phyloP scores from a whole-genome alignment of 768 basidiomycete species.

The Sporobolomyces roseus region DNA sequence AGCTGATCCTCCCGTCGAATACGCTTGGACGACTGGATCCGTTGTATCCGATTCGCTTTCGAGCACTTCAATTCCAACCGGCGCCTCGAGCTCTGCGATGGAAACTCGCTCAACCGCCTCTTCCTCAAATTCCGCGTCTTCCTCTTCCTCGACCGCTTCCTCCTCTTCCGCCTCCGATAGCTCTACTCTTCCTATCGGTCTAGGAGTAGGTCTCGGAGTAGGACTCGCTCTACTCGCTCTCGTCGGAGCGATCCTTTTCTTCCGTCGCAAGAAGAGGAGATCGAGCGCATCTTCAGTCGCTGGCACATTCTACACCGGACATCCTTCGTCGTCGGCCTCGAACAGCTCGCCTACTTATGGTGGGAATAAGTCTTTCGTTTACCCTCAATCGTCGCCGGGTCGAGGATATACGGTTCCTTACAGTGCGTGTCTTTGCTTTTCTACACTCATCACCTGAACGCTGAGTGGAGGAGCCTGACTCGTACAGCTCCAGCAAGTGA shows the following conservation, averaged over 20 bases:
- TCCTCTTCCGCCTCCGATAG: not conserved
- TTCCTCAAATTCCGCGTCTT: not conserved
- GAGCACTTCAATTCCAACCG: too few species aligned
- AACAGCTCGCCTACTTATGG: not conserved
- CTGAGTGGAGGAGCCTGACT: not conserved
- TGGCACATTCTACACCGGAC: too few species aligned
- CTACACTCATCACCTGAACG: not conserved
- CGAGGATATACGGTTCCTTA: too few species aligned
- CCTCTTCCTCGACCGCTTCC: not conserved
- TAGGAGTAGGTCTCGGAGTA: slow-evolving; percentile 25
- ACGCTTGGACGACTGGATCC: too few species aligned
- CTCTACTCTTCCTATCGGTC: slow-evolving; percentile 2
- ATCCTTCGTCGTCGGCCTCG: too few species aligned
- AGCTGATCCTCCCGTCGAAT: too few species aligned
- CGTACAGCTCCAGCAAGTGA: not conserved
- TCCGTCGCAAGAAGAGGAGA: not conserved
- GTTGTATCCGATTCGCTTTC: too few species aligned
- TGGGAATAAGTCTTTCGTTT: not conserved
- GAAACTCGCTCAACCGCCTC: too few species aligned
- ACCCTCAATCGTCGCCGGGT: too few species aligned
- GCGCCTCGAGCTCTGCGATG: too few species aligned
- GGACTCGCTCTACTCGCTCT: not conserved
- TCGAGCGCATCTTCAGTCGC: too few species aligned
- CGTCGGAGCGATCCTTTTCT: not conserved
- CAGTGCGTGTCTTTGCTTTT: too few species aligned